Evolutionary conservation across 495 filamentous ascomycete species (phyloP).

Genomic region (Talaromyces adpressus): DNA sequence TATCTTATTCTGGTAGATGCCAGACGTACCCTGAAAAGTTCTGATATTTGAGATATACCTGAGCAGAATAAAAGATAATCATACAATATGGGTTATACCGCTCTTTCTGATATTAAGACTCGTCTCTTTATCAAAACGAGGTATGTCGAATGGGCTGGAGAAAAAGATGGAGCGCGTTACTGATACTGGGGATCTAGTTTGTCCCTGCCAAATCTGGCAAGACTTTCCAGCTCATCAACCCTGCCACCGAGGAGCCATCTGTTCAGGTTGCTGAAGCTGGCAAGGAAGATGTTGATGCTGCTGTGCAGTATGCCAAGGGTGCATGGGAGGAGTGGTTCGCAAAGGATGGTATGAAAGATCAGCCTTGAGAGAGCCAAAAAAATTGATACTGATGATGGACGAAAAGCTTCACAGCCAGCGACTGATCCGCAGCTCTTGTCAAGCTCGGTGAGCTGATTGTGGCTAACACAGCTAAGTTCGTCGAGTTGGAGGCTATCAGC

Average conservation of each 20-base stretch:
- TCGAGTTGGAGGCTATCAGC: background rate
- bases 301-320: background rate
- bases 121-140: background rate
- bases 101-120: background rate
- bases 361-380: background rate
- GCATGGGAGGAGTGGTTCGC: background rate
- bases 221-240: background rate
- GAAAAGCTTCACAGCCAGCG: background rate
- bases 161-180: background rate
- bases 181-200: background rate
- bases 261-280: background rate
- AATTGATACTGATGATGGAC: background rate
- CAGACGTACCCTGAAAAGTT: background rate
- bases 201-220: background rate
- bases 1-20: background rate
- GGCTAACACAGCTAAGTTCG: background rate
- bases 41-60: background rate
- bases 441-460: background rate
- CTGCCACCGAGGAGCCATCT: background rate
- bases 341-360: background rate
- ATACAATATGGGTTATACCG: background rate
- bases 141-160: background rate
- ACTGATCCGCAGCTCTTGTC: background rate
- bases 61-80: background rate
- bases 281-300: background rate